Conservation (phyloP, 129 eudicot genomes). For the Deinandra increscens region DNA sequence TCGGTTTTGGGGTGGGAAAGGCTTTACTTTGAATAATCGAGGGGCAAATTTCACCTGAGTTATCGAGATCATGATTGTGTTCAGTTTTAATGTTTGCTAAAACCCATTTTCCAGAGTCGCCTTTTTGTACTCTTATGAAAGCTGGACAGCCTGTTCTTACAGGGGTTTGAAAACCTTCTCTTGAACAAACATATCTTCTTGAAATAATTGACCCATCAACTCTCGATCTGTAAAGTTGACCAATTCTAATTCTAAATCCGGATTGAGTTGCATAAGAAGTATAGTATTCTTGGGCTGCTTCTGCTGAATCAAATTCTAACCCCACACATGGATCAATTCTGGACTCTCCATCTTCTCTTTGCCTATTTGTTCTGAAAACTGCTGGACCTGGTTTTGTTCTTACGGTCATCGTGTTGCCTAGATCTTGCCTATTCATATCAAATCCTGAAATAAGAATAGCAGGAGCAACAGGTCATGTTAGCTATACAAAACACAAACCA, state of each 20-base stretch:
- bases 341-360: conserved; percentile 50
- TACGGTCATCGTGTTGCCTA: conserved; percentile 54
- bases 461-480: background rate
- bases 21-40: conserved; percentile 56
- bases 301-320: conserved; percentile 70
- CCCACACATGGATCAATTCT: conserved; percentile 64
- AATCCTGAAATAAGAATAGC: conserved; percentile 39
- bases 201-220: conserved; percentile 72
- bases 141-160: conserved; percentile 85
- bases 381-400: conserved; percentile 48
- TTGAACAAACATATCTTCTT: conserved; percentile 76
- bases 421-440: conserved; percentile 69
- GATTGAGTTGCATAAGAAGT: conserved; percentile 55
- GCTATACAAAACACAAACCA: conserved; percentile 3
- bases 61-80: conserved; percentile 75
- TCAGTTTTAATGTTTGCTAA: conserved; percentile 69
- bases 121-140: conserved; percentile 72
- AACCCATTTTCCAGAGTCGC: conserved; percentile 78
- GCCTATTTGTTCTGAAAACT: conserved; percentile 40
- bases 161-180: conserved; percentile 78
- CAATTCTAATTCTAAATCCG: conserved; percentile 74
- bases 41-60: conserved; percentile 51
- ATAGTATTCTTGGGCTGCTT: conserved; percentile 76
- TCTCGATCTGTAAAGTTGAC: conserved; percentile 76
- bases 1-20: conserved; percentile 44